Evolutionary conservation across 2,329 filamentous ascomycete genomes (phyloP).

Genomic region (Apiospora hydei): DNA sequence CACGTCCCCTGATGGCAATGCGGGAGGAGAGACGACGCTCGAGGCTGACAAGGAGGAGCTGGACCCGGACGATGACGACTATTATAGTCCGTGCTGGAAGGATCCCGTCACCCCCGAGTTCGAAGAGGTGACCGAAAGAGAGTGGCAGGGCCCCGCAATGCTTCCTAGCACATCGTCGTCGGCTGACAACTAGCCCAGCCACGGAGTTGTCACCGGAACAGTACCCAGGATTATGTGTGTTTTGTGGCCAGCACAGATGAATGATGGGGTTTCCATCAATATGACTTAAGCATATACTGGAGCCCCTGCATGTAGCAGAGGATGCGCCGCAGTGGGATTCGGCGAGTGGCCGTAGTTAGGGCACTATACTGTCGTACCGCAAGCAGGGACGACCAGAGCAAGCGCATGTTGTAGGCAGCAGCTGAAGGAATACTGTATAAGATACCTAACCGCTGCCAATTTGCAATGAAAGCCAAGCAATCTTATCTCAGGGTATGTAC

Average conservation of each 20-base stretch:
- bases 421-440: background rate
- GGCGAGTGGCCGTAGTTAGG: background rate
- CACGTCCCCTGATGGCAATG: background rate
- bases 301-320: background rate
- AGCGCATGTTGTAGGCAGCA: background rate
- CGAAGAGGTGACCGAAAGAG: background rate
- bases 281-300: background rate
- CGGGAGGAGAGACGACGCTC: background rate
- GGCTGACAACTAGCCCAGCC: background rate
- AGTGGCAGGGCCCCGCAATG: background rate
- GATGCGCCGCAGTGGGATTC: background rate
- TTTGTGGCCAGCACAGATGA: background rate
- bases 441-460: background rate
- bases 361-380: background rate
- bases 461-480: background rate
- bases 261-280: background rate
- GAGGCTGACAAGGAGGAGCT: background rate
- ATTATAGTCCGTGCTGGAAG: slow-evolving; percentile 1
- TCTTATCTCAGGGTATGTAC: background rate
- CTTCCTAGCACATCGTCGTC: slow-evolving; percentile 3
- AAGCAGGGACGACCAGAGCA: background rate
- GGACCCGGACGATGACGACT: background rate
- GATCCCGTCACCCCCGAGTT: background rate
- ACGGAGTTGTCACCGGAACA: background rate
- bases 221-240: background rate